Evolutionary conservation across 2,329 filamentous ascomycete species (phyloP), one percentile per base, ranked within the genome.

Genomic region (Cytospora leucostoma): DNA sequence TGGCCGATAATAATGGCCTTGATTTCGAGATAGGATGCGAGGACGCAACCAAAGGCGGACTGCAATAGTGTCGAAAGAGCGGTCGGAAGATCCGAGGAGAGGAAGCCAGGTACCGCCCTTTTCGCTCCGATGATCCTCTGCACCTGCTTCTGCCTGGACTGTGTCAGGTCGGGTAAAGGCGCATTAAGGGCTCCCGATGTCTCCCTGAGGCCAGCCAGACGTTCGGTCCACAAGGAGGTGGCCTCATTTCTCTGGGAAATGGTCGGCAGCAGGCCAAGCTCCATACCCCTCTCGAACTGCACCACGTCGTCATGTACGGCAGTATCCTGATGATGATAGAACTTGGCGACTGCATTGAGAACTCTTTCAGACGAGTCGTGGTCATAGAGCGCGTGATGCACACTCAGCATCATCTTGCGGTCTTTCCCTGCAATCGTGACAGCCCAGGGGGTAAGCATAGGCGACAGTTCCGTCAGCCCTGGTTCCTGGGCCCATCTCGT

Each of bases 311-410:
- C 51, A 37, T 64, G 66, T 10, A 64, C 21, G 6, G 38, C 38
- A n/a, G 10, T 49, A 12, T 49, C 52, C 12, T 59, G 37, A 7
- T 49, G 37, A 7, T 44, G 55, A 32, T 67, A 68, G 15, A 67
- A 44, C 7, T 56, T 64, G n/a, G 64, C 53, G 21, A 68, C 67
- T 11, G 40, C 32, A 8, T 47, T 35, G 38, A 61, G 58, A 17
- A 61, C 13, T 13, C 38, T 32, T 3, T 49, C 51, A 35, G 58
- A 61, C 11, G 58, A 55, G 53, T 83, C 81, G 1, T 84, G 85
- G 75, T 90, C 87, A 66, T 88, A 88, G 2, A 89, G 74, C 1
- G 86, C 82, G 71, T 90, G 87, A 63, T 88, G 81, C 7, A 87
- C 69, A 4, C 71, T 76, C 17, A 78, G 52, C 57, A 78, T 71